Percentiles rank a stretch among this genome's conserved stretches.
Conservation (phyloP, 2,329 filamentous ascomycete species). For the Elsinoe perseae region DNA sequence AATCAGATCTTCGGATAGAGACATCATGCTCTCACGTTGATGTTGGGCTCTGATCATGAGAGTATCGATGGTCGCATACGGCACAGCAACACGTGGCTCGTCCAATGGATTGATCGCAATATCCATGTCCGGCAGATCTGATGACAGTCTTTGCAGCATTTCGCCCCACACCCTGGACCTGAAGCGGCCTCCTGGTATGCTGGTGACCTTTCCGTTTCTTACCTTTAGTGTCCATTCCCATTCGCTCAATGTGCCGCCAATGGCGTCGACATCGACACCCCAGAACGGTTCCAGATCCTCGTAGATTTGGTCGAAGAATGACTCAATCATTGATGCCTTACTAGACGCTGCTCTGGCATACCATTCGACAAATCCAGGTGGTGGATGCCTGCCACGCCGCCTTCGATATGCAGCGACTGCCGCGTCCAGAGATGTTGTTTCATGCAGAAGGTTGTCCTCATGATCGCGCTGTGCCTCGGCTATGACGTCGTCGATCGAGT, state of each 20-base stretch:
- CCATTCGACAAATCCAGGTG: constrained; percentile 44
- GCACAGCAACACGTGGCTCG: constrained; percentile 40
- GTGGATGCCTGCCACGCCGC: constrained; percentile 42
- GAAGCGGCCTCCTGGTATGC: constrained; percentile 17
- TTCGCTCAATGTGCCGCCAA: constrained; percentile 35
- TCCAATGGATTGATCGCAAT: constrained; percentile 44
- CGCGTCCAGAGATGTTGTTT: constrained; percentile 31
- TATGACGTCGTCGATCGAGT: constrained; percentile 35
- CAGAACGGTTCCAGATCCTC: constrained; percentile 44
- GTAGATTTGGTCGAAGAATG: constrained; percentile 47
- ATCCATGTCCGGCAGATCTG: constrained; percentile 39
- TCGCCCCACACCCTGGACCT: constrained; percentile 38
- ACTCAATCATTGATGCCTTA: constrained; percentile 40
- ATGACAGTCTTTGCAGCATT: constrained; percentile 32
- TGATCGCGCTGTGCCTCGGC: constrained; percentile 29
- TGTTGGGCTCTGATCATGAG: constrained; percentile 24
- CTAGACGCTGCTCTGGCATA: constrained; percentile 36
- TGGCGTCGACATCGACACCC: constrained; percentile 35
- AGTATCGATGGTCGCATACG: constrained; percentile 38
- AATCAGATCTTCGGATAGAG: constrained; percentile 25
- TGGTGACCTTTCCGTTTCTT: constrained; percentile 33
- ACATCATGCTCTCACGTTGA: constrained; percentile 13
- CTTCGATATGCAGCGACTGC: constrained; percentile 38
- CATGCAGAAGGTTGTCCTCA: constrained; percentile 27
- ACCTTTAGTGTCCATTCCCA: constrained; percentile 34